phyloP scores from a whole-genome alignment of 495 filamentous ascomycete species.

The Xylaria intraflava region DNA sequence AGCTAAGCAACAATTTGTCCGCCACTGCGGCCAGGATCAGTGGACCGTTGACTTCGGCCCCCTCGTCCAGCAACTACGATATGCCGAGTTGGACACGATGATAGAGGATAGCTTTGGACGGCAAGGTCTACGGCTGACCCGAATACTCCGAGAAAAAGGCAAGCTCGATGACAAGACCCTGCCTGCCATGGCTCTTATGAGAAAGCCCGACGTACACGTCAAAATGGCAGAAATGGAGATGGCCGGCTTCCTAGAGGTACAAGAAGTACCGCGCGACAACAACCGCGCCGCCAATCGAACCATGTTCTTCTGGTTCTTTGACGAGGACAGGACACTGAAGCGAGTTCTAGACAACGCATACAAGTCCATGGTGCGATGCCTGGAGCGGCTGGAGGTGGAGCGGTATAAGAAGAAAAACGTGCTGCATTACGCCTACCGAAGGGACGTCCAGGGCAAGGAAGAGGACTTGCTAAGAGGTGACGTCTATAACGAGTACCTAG shows the following conservation, averaged over 20 bases:
- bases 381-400: constrained; percentile 72
- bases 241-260: constrained; percentile 75
- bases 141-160: constrained; percentile 76
- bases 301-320: constrained; percentile 86
- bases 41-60: constrained; percentile 75
- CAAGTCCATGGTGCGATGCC: constrained; percentile 77
- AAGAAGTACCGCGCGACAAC: constrained; percentile 83
- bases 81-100: constrained; percentile 68
- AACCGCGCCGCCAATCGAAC: constrained; percentile 70
- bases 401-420: constrained; percentile 58
- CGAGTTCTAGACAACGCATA: constrained; percentile 70
- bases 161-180: constrained; percentile 88
- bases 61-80: constrained; percentile 59
- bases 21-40: constrained; percentile 55
- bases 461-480: constrained; percentile 63
- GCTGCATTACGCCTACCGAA: constrained; percentile 68
- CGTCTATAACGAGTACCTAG: constrained; percentile 58
- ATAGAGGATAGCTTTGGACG: constrained; percentile 70
- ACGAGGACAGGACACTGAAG: constrained; percentile 58
- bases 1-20: constrained; percentile 62
- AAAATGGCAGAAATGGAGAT: constrained; percentile 75
- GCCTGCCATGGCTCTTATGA: constrained; percentile 64
- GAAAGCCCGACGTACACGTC: constrained; percentile 71
- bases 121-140: constrained; percentile 66
- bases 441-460: constrained; percentile 74